Conservation (phyloP, 345 rosid genomes). For the Microcos paniculata region DNA sequence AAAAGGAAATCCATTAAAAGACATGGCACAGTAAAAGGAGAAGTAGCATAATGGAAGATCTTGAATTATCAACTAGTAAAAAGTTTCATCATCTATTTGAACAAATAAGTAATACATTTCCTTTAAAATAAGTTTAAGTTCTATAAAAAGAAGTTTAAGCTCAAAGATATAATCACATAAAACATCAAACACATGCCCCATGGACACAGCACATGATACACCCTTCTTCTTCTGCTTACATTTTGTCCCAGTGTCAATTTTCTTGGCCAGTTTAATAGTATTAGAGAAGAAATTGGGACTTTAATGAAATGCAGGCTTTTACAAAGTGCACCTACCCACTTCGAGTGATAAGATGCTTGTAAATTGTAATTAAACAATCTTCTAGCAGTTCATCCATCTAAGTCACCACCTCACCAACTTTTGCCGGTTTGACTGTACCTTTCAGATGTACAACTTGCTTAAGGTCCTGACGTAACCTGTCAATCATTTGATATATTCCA, state of each 20-base stretch:
- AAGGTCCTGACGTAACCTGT: conserved; percentile 41
- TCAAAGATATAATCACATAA: neutral
- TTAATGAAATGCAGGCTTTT: neutral
- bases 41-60: neutral
- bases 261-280: neutral
- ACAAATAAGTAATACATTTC: neutral
- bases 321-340: neutral
- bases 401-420: conserved; percentile 28
- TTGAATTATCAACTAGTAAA: neutral
- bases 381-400: conserved; percentile 14
- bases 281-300: neutral
- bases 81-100: neutral
- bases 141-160: neutral
- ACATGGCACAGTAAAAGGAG: neutral
- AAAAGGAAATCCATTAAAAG: neutral
- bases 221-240: neutral
- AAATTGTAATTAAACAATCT: conserved; percentile 5
- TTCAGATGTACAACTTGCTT: conserved; percentile 23
- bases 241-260: neutral
- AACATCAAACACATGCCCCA: neutral
- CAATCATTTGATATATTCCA: conserved; percentile 57
- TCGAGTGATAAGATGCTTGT: neutral
- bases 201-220: too few relatives aligned
- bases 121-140: neutral
- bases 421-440: conserved; percentile 20